A percentile compares a stretch with the other conserved stretches of the same genome.
Conservation (phyloP, 2,329 filamentous ascomycete genomes). For the Fusarium anthophilum region DNA sequence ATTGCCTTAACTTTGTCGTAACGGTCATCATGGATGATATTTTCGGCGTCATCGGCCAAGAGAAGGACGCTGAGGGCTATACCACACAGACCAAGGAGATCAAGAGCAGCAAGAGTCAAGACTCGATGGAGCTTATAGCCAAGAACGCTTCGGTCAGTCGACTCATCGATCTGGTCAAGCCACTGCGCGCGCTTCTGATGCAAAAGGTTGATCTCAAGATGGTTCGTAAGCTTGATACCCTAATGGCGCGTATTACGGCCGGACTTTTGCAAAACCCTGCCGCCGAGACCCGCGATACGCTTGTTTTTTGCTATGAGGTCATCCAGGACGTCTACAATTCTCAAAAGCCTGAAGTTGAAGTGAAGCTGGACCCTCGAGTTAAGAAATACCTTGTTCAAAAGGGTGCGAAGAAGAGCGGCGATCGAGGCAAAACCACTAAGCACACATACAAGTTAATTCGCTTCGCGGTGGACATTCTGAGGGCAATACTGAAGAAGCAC, state of each 20-base stretch:
- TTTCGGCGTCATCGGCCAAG: conserved; percentile 89
- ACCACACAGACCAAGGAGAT: conserved; percentile 96
- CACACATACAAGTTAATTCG: conserved; percentile 88
- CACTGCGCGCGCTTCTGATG: conserved; percentile 79
- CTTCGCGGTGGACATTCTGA: conserved; percentile 88
- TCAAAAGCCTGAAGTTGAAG: conserved; percentile 59
- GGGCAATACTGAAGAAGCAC: conserved; percentile 86
- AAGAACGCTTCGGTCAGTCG: conserved; percentile 80
- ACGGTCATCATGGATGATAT: conserved; percentile 96
- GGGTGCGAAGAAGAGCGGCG: conserved; percentile 77
- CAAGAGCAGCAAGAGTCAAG: conserved; percentile 97
- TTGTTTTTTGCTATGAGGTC: conserved; percentile 96
- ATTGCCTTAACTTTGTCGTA: conserved; percentile 82
- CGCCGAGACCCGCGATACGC: conserved; percentile 79
- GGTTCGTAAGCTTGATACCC: conserved; percentile 88
- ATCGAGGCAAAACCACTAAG: conserved; percentile 76
- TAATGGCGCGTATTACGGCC: conserved; percentile 83
- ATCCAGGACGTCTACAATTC: conserved; percentile 85
- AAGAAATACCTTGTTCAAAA: conserved; percentile 84
- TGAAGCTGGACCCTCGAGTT: conserved; percentile 69
- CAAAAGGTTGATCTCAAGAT: conserved; percentile 87
- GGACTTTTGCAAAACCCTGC: conserved; percentile 85
- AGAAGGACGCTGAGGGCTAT: conserved; percentile 97
- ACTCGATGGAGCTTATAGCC: conserved; percentile 94
- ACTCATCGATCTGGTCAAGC: conserved; percentile 79